Conservation (phyloP, 208 protist genomes). For the Leishmania mexicana region DNA sequence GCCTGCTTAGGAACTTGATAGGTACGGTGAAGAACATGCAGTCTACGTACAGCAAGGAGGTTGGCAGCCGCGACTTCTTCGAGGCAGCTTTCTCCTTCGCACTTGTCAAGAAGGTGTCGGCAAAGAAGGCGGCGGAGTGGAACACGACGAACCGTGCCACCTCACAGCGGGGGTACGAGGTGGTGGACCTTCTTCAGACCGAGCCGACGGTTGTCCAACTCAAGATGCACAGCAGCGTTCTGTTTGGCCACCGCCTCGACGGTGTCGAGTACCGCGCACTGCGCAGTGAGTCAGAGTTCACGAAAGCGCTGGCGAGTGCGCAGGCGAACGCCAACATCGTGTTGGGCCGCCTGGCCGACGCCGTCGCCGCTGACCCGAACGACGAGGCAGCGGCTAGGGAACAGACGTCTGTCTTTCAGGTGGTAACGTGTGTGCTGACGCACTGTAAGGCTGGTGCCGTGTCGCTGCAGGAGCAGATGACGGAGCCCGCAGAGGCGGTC, state of each 20-base stretch:
- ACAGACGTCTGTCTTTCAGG: conserved; percentile 25
- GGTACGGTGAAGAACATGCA: conserved; percentile 20
- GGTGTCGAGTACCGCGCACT: conserved; percentile 34
- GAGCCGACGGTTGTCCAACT: conserved; percentile 14
- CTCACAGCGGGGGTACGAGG: conserved; percentile 25
- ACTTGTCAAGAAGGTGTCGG: conserved; percentile 26
- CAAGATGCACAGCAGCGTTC: conserved; percentile 22
- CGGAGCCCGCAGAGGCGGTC: conserved; percentile 9
- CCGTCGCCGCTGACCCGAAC: conserved; percentile 11
- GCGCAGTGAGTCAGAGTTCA: conserved; percentile 33
- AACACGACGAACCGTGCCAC: conserved; percentile 2
- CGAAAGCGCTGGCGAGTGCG: conserved; percentile 20
- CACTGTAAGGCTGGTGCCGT: conserved; percentile 36
- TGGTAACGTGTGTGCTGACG: conserved; percentile 40
- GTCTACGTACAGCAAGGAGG: conserved; percentile 14
- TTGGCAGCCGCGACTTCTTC: conserved; percentile 5
- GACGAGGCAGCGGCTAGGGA: conserved; percentile 19
- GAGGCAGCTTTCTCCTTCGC: conserved; percentile 28
- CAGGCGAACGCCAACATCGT: conserved; percentile 35
- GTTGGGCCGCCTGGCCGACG: conserved; percentile 20
- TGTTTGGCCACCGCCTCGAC: conserved; percentile 36
- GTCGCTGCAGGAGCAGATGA: conserved; percentile 16
- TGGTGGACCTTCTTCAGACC: conserved; percentile 42
- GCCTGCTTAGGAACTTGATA: conserved; percentile 22
- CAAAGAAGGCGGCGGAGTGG: conserved; percentile 15